These are phyloP conservation scores for Hemerocallis citrina DNA, from an alignment of 106 monocot genomes.

Conservation along the genomic window DNA sequence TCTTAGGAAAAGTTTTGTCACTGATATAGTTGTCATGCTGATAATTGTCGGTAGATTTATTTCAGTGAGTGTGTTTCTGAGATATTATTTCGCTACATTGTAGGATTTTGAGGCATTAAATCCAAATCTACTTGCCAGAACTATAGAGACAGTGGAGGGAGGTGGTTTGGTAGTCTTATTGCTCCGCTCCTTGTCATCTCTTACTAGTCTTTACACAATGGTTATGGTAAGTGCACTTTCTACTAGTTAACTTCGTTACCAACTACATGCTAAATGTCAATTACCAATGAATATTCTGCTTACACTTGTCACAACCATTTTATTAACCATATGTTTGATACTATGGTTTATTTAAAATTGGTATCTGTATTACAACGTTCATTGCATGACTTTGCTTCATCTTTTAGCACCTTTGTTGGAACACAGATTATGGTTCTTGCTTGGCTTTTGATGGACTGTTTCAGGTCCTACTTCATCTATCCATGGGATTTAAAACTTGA, in stretches of 20 bases:
- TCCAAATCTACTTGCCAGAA: constrained; percentile 94
- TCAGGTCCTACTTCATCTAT: neutral
- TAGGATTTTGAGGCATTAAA: constrained; percentile 99
- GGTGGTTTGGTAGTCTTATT: constrained; percentile 87
- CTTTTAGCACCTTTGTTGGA: neutral
- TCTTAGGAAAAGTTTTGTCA: neutral
- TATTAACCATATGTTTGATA: neutral
- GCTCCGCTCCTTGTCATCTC: constrained; percentile 77
- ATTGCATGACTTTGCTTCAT: neutral
- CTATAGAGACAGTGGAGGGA: constrained; percentile 99
- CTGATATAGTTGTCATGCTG: no score
- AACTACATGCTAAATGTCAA: neutral
- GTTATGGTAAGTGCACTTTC: constrained; percentile 62
- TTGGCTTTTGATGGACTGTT: no score
- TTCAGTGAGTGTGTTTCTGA: neutral
- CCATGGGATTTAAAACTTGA: neutral
- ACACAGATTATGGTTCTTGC: neutral
- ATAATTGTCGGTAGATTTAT: no score
- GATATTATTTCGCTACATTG: constrained; percentile 1
- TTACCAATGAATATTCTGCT: no score
- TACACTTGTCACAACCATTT: neutral
- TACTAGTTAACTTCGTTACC: neutral
- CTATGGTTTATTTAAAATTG: neutral
- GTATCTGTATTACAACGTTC: neutral
- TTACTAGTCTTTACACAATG: constrained; percentile 91